These are phyloP conservation scores for Fraxinus pennsylvanica DNA, from an alignment of 257 asterid genomes.

Conservation along the genomic window DNA sequence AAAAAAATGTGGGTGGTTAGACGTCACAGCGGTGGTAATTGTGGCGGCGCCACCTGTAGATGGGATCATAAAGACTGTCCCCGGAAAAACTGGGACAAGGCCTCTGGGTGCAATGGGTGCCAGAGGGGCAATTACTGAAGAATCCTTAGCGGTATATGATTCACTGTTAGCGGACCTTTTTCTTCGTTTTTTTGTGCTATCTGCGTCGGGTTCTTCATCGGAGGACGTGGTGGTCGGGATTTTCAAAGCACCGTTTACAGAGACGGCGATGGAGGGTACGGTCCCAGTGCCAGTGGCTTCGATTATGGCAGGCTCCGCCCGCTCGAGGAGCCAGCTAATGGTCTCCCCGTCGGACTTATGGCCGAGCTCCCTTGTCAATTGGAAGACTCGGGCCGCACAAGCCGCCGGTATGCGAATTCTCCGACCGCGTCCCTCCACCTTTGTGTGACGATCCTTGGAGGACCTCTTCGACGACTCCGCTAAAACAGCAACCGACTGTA, in stretches of 20 bases:
- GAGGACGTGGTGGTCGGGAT: not conserved
- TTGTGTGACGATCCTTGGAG: constrained; percentile 4
- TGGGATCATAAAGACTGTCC: not conserved
- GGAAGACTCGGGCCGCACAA: constrained; percentile 15
- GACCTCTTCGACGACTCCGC: not conserved
- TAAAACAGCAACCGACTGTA: not conserved
- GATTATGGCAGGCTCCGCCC: constrained; percentile 16
- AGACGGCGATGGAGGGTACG: constrained; percentile 14
- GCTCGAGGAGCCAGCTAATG: constrained; percentile 14
- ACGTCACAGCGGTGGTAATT: not conserved
- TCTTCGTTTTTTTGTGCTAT: not conserved
- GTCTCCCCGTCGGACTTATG: constrained; percentile 13
- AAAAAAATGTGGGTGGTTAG: not conserved
- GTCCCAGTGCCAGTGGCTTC: constrained; percentile 16
- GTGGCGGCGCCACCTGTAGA: not conserved
- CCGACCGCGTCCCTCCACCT: constrained; percentile 21
- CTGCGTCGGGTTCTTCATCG: not conserved
- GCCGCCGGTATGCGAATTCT: constrained; percentile 9
- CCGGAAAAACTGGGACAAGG: not conserved
- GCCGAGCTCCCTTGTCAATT: constrained; percentile 12
- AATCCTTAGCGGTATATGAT: not conserved
- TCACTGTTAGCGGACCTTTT: not conserved
- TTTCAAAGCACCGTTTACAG: not conserved
- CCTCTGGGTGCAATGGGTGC: not conserved
- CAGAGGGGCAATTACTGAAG: not conserved